phyloP scores from a whole-genome alignment of 805 yeast genomes.

The Yamadazyma takamatsuzukensis region DNA sequence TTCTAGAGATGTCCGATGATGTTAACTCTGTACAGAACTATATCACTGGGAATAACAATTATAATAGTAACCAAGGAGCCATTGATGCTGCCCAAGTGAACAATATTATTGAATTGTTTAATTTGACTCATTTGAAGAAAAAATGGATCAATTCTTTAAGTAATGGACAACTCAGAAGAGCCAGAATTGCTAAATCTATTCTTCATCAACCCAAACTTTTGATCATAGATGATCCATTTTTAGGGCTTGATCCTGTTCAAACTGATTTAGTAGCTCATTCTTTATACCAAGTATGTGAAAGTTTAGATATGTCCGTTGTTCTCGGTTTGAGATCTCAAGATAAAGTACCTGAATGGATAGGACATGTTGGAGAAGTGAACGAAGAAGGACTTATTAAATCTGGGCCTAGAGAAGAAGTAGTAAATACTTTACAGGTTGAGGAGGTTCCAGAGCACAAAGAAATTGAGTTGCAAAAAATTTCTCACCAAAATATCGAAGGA shows the following conservation, averaged over 20 bases:
- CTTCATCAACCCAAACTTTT: slow-evolving; percentile 61
- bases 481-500: slow-evolving; percentile 4
- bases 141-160: slow-evolving; percentile 85
- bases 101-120: slow-evolving; percentile 31
- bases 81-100: slow-evolving; percentile 32
- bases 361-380: slow-evolving; percentile 64
- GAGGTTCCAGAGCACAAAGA: slow-evolving; percentile 13
- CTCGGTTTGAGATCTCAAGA: slow-evolving; percentile 80
- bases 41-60: slow-evolving; percentile 56
- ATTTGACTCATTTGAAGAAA: slow-evolving; percentile 52
- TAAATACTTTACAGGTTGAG: slow-evolving; percentile 1
- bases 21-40: slow-evolving; percentile 53
- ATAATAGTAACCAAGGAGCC: slow-evolving; percentile 33
- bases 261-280: slow-evolving; percentile 55
- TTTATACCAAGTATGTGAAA: slow-evolving; percentile 28
- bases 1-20: slow-evolving; percentile 52
- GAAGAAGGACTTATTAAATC: slow-evolving; percentile 47
- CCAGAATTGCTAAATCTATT: slow-evolving; percentile 76
- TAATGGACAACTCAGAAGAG: slow-evolving; percentile 92
- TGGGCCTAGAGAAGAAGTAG: slow-evolving; percentile 41
- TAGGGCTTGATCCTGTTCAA: slow-evolving; percentile 84
- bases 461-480: slow-evolving; percentile 8
- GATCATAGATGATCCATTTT: slow-evolving; percentile 85
- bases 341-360: slow-evolving; percentile 72
- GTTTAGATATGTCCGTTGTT: slow-evolving; percentile 53